Base-by-base conservation (phyloP, 306 rosid genomes). In the Rosa multiflora region DNA sequence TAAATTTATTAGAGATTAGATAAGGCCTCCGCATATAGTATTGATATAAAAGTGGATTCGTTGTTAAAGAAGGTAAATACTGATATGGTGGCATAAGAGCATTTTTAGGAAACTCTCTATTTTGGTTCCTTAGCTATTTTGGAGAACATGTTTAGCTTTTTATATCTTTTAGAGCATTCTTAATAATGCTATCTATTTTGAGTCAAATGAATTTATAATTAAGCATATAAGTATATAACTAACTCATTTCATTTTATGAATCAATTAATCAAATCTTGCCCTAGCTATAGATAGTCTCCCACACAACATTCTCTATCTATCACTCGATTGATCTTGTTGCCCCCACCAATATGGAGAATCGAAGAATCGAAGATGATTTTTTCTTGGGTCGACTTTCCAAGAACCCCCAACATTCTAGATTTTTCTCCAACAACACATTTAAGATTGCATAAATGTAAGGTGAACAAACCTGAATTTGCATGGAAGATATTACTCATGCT, bases 341-440 rank as follows among this genome's bases (percentile, higher is more conserved):
- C 43, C 78, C 44, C 10, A 59, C 78, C 69, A 26, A 8, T 32
- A 20, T 13, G 14, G 18, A 75, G 40, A 59, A 43, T 4, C 8
- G 40, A 21, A 8, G 18, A 40, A 40, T 43, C 4, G 7, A 44
- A 17, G 63, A 17, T 43, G 49, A 39, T 40, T 0, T 67, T 40
- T 10, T 67, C 15, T 40, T 40, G 32, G 32, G 72, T 64, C n/a
- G 40, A 29, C 8, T 42, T 68, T 66, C 47, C 12, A 67, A 35
- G 15, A 32, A n/a, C 6, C 56, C 56, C 70, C 78, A 75, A 26
- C 70, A 75, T 43, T 59, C 44, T 39, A 74, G 67, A 74, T 56
- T 68, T 74, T 74, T 74, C 48, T n/a, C 18, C 69, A 75, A 26
- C 79, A 76, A 44, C 40, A 63, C 35, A 18, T 46, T 76, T 15